Evolutionary conservation across 257 asterid genomes (phyloP), one percentile per base, ranked within the genome.

Genomic region (Buddleja alternifolia): DNA sequence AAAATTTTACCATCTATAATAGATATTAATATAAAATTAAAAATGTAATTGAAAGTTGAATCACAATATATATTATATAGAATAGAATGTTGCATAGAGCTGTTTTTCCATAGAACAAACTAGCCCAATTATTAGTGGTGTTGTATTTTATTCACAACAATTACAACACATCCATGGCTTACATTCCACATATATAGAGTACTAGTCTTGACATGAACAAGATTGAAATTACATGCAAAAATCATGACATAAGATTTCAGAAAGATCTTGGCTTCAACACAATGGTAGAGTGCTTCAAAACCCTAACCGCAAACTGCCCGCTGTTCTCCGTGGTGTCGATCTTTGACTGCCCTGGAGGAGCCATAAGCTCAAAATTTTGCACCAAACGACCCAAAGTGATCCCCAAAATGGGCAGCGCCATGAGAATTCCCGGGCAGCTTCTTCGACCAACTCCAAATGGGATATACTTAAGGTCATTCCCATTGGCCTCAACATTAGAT

Each of bases 381-480:
- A 91, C 97, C 76, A 91, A 29, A 6, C 93, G 80, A 4, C 96
- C 97, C 77, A 91, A 23, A 3, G 95, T 85, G 44, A 91, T 88
- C 32, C 93, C 93, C 6, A 91, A 72, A 23, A 88, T 73, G 0
- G 96, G 95, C 86, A 91, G 16, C 0, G 97, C 97, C 1, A 82
- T 80, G 20, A 86, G 69, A 8, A 91, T 91, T 15, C 97, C 96
- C 0, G 96, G 97, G 82, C 96, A 91, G 76, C 96, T 91, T 73
- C 97, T 82, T 74, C 96, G 77, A 0, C 97, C 97, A 0, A 85
- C 90, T 0, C 97, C 97, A 7, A 91, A 91, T 0, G 97, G 97
- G 10, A 89, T 77, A 54, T 85, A 91, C 59, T 82, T 75, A 20
- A 91, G 60, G 71, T 91, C 90, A 5, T 91, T 91, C 8, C 97